Base-by-base conservation (phyloP, 176 grass and related monocot species). In the Canna indica region DNA sequence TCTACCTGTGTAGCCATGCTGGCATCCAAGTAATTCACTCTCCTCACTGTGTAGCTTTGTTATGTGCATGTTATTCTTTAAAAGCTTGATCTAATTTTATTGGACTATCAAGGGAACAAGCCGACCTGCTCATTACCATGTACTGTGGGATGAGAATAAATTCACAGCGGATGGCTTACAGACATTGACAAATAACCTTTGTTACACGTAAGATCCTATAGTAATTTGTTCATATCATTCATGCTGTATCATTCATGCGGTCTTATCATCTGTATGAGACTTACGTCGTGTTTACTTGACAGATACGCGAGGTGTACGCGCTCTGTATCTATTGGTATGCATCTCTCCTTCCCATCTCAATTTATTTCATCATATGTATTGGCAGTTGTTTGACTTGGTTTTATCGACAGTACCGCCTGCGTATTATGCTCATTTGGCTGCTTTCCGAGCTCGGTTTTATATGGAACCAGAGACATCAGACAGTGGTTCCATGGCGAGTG, bases 1-100 rank as follows among this genome's bases (percentile, higher is more conserved):
- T 97, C 74, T 97, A 87, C 80, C 60, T 92, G 29, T 92, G 94
- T 75, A 97, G 94, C 80, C 94, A 97, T 80, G 94, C 89, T 47
- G 94, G 94, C 36, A 92, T 97, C 26, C 85, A 92, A 78, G 86
- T 87, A 75, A 60, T 6, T 4, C 34, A 20, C 5, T 15, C 34
- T 17, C 22, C 34, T 48, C 7, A 0, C 25, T 63, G 24, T 44
- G 9, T 61, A 66, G 47, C 12, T 29, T 68, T 83, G 16, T 56
- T 38, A 48, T 61, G 5, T 74, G 56, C 41, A 15, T 41, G 28
- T 27, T 22, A 8, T 32, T 11, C 7, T 44, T 44, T 44, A n/a
- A n/a, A n/a, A n/a, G 9, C 41, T 10, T 44, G 41, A 10, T 44
- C 41, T 44, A 39, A 39, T 39, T 39, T 39, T 39, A 11, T 44